Percentiles rank a stretch among this genome's conserved stretches.
phyloP scores from a whole-genome alignment of 306 rosid genomes.

The Ormosia semicastrata region DNA sequence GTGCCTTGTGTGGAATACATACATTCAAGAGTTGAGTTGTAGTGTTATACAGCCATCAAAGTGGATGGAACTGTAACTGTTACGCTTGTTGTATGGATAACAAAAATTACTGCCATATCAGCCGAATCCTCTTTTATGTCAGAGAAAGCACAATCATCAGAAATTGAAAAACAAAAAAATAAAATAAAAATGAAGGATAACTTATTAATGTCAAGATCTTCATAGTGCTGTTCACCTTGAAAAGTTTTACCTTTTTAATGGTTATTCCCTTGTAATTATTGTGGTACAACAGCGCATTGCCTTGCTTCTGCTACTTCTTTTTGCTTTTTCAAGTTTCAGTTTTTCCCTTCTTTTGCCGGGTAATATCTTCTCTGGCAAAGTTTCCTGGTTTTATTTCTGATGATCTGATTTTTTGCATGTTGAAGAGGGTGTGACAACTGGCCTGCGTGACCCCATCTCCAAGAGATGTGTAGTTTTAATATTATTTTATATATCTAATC shows the following conservation, averaged over 20 bases:
- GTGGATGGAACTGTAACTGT: conserved; percentile 30
- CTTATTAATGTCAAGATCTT: conserved; percentile 31
- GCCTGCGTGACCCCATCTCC: conserved; percentile 7
- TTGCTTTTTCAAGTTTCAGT: not conserved
- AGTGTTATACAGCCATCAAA: conserved; percentile 19
- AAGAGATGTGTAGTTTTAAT: not conserved
- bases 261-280: not conserved
- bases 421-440: not conserved
- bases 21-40: not conserved
- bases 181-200: not conserved
- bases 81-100: not conserved
- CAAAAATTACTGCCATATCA: conserved; percentile 17
- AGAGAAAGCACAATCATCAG: conserved; percentile 41
- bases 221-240: conserved; percentile 21
- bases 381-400: not conserved
- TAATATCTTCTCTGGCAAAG: not conserved
- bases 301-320: not conserved
- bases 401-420: not conserved
- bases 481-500: not conserved
- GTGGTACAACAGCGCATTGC: not conserved
- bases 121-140: conserved; percentile 39
- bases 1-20: conserved; percentile 13
- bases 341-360: not conserved
- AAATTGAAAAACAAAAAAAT: conserved; percentile 24
- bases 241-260: conserved; percentile 18